Base-by-base conservation (phyloP, 371 early-diverging fungal genomes). In the Saksenaea vasiformis region DNA sequence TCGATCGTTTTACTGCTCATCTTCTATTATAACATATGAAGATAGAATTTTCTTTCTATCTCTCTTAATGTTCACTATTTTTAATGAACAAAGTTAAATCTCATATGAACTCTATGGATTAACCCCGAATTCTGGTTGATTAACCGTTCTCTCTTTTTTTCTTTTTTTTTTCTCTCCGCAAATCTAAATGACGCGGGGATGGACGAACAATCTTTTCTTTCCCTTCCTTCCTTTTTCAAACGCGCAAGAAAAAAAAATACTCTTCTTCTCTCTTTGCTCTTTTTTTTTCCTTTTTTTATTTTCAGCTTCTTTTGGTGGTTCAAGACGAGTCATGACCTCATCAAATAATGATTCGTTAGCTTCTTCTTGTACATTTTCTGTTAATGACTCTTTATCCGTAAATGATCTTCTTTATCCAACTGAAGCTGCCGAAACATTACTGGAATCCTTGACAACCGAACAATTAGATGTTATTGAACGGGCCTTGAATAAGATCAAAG, bases 341-440 rank as follows among this genome's bases (percentile, higher is more conserved):
- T 22, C 51, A 10, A 10, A 10, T 22, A 17, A 22, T 22, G 51
- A 47, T 22, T 7, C 51, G 22, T 1, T 22, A 47, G 14, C 44
- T 17, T 22, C 51, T 22, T 47, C 51, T 22, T 47, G 22, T 22
- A 47, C 51, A 47, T 19, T 47, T 22, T 22, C 22, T 47, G 22
- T 22, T 47, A 22, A 47, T 47, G 51, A 47, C 51, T 22, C 22
- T 22, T 22, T 47, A 19, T 47, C 51, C 24, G 58, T 77, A 11
- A 65, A 71, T 35, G 79, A 78, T 58, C 72, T 78, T 22, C 59
- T 75, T 19, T 56, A 70, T 56, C 74, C 79, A 44, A 73, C 73
- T 34, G 73, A 73, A 47, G 62, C 60, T 27, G 73, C 79, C 17
- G 76, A 78, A 54, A 65, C 58, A 3, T 61, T 78, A 28, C 28